phyloP scores from a whole-genome alignment of 352 stramenopile genomes.

The Pythium sp. region DNA sequence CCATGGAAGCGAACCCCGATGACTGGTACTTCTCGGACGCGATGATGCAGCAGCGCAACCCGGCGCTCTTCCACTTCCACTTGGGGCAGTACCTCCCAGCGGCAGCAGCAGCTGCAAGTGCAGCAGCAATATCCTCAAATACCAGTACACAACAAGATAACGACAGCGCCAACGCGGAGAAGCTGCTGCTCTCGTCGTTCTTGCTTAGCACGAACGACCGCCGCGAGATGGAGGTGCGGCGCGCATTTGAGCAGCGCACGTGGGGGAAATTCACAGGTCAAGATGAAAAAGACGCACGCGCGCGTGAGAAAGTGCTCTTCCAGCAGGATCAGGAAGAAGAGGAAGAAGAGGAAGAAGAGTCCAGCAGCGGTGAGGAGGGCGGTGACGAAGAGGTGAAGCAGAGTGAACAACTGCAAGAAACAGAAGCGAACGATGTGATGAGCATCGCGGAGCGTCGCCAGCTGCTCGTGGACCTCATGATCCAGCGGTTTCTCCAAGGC shows the following conservation, averaged over 20 bases:
- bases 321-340: slow-evolving; percentile 41
- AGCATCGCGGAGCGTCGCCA: slow-evolving; percentile 44
- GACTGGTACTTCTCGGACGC: slow-evolving; percentile 78
- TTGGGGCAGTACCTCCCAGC: slow-evolving; percentile 63
- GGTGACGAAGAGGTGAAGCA: slow-evolving; percentile 33
- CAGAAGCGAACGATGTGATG: background rate
- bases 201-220: slow-evolving; percentile 68
- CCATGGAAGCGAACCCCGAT: slow-evolving; percentile 16
- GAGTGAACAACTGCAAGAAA: slow-evolving; percentile 7
- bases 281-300: slow-evolving; percentile 20
- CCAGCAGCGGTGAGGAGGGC: slow-evolving; percentile 29
- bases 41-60: slow-evolving; percentile 78
- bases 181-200: slow-evolving; percentile 56
- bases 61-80: slow-evolving; percentile 82
- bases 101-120: background rate
- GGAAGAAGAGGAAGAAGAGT: slow-evolving; percentile 46
- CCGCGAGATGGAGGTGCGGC: slow-evolving; percentile 60
- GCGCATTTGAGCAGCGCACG: slow-evolving; percentile 52
- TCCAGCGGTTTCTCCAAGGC: slow-evolving; percentile 63
- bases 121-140: slow-evolving; percentile 1
- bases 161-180: background rate
- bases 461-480: slow-evolving; percentile 76
- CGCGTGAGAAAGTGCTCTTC: slow-evolving; percentile 30
- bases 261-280: slow-evolving; percentile 44
- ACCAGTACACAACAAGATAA: background rate